Base-by-base conservation (phyloP, 345 rosid genomes). In the Eutrema yunnanense region DNA sequence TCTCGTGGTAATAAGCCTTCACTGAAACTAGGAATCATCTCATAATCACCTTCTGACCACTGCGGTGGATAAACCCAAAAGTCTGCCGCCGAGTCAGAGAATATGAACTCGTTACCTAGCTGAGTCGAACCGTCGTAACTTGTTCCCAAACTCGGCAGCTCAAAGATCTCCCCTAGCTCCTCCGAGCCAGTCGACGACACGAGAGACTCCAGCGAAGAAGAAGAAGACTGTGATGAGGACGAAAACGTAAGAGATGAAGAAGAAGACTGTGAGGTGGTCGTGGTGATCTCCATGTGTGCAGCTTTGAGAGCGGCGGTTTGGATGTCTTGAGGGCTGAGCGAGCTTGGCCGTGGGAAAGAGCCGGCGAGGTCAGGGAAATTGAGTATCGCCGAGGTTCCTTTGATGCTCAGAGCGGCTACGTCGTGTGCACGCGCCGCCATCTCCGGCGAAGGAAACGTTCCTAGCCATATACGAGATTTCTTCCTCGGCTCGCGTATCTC, bases 361-460 rank as follows among this genome's bases (percentile, higher is more conserved):
- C 65, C 65, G 6, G 85, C 88, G 9, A 93, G 88, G 5, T 90
- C 86, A 3, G 98, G 98, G 84, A 93, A 93, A 80, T 93, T 93
- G 72, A 93, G 92, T 47, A 88, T 87, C 3, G 98, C 95, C 0
- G 96, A 80, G 80, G 77, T 63, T 34, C 98, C 98, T 65, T 93
- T 93, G 55, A 93, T 87, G 82, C 86, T 86, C 3, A 90, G 60
- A 29, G 98, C 97, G 0, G 98, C 98, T 7, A 86, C 97, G 75
- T 93, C 98, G 67, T 93, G 98, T 8, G 98, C 98, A 12, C 98
- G 86, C 42, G 98, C 98, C 5, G 98, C 98, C 98, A 90, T 93
- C 84, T 93, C 98, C 6, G 97, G 92, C 0, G 92, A 83, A 4
- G 97, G 85, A 80, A 87, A 93, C 13, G 98, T 93, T 0, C 98